These are phyloP conservation scores for Chlamydomonas applanata DNA, from an alignment of 139 green algal genomes.

Conservation along the genomic window DNA sequence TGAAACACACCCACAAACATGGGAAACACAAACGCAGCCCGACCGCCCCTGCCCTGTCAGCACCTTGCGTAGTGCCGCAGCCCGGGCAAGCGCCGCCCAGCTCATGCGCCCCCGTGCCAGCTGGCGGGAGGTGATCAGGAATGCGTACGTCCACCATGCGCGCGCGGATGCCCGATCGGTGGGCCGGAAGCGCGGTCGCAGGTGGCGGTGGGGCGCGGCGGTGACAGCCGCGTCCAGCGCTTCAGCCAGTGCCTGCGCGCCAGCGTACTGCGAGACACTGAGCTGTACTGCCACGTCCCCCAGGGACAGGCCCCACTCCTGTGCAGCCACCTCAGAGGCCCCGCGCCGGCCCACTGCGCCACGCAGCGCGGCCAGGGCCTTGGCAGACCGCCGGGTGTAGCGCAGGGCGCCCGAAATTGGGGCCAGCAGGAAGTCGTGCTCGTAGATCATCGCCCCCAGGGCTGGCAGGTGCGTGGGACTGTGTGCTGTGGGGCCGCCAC, in stretches of 20 bases:
- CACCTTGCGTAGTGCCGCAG: constrained; percentile 46
- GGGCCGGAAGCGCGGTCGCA: constrained; percentile 56
- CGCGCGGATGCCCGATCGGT: constrained; percentile 33
- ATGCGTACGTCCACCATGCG: constrained; percentile 83
- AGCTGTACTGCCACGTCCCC: constrained; percentile 51
- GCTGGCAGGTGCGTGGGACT: too few relatives aligned
- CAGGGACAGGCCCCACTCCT: constrained; percentile 14
- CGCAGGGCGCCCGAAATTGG: constrained; percentile 60
- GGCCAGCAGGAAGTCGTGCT: constrained; percentile 62
- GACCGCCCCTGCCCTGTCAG: too few relatives aligned
- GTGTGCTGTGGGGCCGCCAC: too few relatives aligned
- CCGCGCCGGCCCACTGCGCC: too few relatives aligned
- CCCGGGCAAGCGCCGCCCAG: constrained; percentile 47
- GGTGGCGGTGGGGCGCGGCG: constrained; percentile 51
- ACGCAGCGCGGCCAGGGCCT: too few relatives aligned
- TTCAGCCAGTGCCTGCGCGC: constrained; percentile 67
- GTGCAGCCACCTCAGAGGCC: too few relatives aligned
- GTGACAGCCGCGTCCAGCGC: constrained; percentile 61
- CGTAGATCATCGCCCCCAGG: too few relatives aligned
- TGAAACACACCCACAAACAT: too few relatives aligned
- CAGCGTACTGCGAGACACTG: constrained; percentile 69
- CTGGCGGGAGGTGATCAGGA: constrained; percentile 4
- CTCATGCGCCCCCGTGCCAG: constrained; percentile 31
- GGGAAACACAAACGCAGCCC: too few relatives aligned
- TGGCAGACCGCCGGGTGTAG: constrained; percentile 54